phyloP scores from a whole-genome alignment of 1,284 basidiomycete species.

The Pascua guehoae region DNA sequence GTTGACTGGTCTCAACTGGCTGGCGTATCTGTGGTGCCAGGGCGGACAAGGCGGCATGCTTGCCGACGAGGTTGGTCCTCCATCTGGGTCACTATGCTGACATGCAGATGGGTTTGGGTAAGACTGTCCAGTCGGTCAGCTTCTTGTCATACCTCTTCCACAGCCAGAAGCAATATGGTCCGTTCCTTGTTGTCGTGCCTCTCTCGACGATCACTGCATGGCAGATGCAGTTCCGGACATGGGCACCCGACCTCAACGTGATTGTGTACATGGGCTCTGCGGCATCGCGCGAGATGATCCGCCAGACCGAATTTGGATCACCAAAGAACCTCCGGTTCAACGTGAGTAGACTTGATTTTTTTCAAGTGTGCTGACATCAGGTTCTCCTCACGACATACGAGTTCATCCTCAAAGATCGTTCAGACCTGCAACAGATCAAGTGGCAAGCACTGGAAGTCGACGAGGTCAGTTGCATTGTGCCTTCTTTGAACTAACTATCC shows the following conservation, averaged over 20 bases:
- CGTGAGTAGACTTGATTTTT: constrained; percentile 51
- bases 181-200: constrained; percentile 96
- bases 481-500: constrained; percentile 1
- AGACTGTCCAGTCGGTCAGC: constrained; percentile 93
- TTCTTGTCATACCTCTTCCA: constrained; percentile 97
- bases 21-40: constrained; percentile 91
- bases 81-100: neutral
- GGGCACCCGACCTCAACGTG: constrained; percentile 96
- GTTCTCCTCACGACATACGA: constrained; percentile 91
- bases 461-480: constrained; percentile 59
- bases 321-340: constrained; percentile 85
- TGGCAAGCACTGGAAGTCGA: constrained; percentile 97
- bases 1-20: constrained; percentile 95
- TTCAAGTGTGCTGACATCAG: too few relatives aligned
- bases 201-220: constrained; percentile 97
- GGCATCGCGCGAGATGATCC: constrained; percentile 81
- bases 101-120: constrained; percentile 87
- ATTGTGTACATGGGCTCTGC: constrained; percentile 95
- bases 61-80: constrained; percentile 71
- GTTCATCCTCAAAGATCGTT: constrained; percentile 84
- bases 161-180: constrained; percentile 87
- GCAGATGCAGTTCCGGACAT: constrained; percentile 90
- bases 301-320: constrained; percentile 85
- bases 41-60: constrained; percentile 89
- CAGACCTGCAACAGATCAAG: constrained; percentile 87